These are phyloP conservation scores for Apiospora pterosperma DNA, from an alignment of 2,329 filamentous ascomycete genomes.

Conservation along the genomic window DNA sequence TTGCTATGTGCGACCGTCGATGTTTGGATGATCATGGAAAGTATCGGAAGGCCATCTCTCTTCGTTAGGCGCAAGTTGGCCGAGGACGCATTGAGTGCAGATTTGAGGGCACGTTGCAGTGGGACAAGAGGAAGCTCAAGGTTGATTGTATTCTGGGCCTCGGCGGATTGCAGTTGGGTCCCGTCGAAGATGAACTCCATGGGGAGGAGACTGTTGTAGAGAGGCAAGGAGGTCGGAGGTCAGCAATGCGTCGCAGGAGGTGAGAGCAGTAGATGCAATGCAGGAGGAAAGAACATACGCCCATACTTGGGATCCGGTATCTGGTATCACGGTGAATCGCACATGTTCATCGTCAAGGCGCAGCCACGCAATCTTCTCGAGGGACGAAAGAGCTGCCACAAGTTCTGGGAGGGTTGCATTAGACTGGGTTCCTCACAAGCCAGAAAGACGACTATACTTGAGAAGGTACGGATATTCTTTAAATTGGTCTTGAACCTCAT, in stretches of 20 bases:
- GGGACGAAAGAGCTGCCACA: constrained; percentile 58
- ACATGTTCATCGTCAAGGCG: constrained; percentile 83
- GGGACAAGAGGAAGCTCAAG: constrained; percentile 88
- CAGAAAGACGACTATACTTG: constrained; percentile 42
- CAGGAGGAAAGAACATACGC: constrained; percentile 55
- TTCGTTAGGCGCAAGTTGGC: constrained; percentile 89
- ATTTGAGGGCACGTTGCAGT: constrained; percentile 87
- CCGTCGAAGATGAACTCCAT: constrained; percentile 84
- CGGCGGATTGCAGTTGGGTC: constrained; percentile 83
- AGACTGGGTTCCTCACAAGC: not conserved
- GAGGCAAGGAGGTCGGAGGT: constrained; percentile 1
- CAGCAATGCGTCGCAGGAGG: constrained; percentile 21
- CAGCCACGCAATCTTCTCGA: constrained; percentile 86
- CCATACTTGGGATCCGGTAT: constrained; percentile 95
- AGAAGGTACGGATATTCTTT: constrained; percentile 63
- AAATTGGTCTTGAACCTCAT: constrained; percentile 68
- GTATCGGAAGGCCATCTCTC: constrained; percentile 79
- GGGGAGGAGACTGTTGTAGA: constrained; percentile 44
- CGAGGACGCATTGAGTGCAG: constrained; percentile 75
- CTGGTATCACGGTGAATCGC: constrained; percentile 93
- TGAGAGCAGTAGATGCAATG: not conserved
- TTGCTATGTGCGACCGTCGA: constrained; percentile 57
- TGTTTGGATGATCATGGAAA: constrained; percentile 86
- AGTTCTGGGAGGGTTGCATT: constrained; percentile 45
- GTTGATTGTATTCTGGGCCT: constrained; percentile 85